Base-by-base conservation (phyloP, 2,329 filamentous ascomycete species). In the Furcasterigmium furcatum region DNA sequence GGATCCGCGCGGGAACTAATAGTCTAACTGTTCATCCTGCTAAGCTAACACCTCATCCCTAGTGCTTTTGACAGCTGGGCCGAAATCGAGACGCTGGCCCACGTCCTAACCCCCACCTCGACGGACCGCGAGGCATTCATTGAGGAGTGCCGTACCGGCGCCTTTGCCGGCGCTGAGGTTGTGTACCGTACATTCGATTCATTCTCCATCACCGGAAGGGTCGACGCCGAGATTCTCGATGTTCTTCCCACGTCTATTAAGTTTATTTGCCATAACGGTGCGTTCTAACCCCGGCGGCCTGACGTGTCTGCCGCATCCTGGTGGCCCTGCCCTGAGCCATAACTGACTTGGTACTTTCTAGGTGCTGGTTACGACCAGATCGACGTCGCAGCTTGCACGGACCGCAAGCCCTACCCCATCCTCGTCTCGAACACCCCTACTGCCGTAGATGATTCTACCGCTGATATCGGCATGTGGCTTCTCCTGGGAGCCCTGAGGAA, bases 301-400 rank as follows among this genome's bases (percentile, higher is more conserved):
- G 6, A 24, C n/a, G n/a, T n/a, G 6, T 19, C 10, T 14, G 9
- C n/a, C 1, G 16, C 13, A 10, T 14, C 30, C 30, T 25, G 14
- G 41, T 36, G 38, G 19, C 10, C n/a, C n/a, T n/a, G n/a, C n/a
- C n/a, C n/a, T n/a, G n/a, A n/a, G n/a, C n/a, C n/a, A 24, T 25
- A 8, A 40, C 14, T 10, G n/a, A 30, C 24, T 27, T 7, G 12
- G 24, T 27, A 27, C 12, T 27, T 24, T 18, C 35, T 49, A 87
- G 84, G 88, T 50, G 88, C 90, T 46, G 91, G 91, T 30, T 95
- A 95, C 66, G 90, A 95, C 64, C 85, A 91, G 63, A 74, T 95
- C 51, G 84, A 91, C 62, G 73, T 91, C 9, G 63, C 77, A 39
- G 85, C 86, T 32, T 92, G 88, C 71, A 85, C 82, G 9, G 71